Evolutionary conservation across 176 grass and related monocot genomes (phyloP), one percentile per base, ranked within the genome.

Genomic region (Saccharum spontaneum): DNA sequence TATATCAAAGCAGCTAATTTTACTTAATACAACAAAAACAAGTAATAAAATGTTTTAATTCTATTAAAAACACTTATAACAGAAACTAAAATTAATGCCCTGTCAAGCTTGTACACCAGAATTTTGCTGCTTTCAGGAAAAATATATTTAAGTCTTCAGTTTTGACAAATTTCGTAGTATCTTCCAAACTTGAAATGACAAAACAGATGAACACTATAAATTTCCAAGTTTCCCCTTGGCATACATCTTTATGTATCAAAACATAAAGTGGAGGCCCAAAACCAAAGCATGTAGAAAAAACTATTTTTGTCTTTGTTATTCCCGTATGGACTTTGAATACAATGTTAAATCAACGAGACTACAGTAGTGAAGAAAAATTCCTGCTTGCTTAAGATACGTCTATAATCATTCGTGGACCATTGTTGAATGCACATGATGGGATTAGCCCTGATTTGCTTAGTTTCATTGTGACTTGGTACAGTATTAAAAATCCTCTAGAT

Each of bases 351-450:
- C 33, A 49, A 37, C 10, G 34, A 69, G 7, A 10, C 1, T 13
- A 20, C 48, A 31, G 16, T 28, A 12, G 61, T 48, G 46, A 67
- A 76, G 36, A 57, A 68, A 11, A 66, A 49, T 62, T 20, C 10
- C 70, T 39, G n/a, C 18, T 65, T 83, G n/a, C 16, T 78, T 88
- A 16, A 64, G 40, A 65, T 77, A 64, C 40, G 10, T 17, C 62
- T 72, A 71, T 17, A 49, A 80, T 69, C 59, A 48, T 55, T 85
- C 48, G 14, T n/a, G 9, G 44, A 3, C 6, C 2, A 64, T 44
- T 24, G 39, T 40, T 71, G 5, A 71, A 69, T 24, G 22, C 2
- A 73, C 1, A 73, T 43, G 1, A 46, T 72, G 60, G 11, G 39
- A 66, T 80, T 26, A 76, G 10, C 17, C 4, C 13, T 74, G 13